A percentile compares a stretch with the other conserved stretches of the same genome.
Evolutionary conservation across 1,139 yeast species (phyloP).

Genomic region (Keqinozyma sinolaborantium): DNA sequence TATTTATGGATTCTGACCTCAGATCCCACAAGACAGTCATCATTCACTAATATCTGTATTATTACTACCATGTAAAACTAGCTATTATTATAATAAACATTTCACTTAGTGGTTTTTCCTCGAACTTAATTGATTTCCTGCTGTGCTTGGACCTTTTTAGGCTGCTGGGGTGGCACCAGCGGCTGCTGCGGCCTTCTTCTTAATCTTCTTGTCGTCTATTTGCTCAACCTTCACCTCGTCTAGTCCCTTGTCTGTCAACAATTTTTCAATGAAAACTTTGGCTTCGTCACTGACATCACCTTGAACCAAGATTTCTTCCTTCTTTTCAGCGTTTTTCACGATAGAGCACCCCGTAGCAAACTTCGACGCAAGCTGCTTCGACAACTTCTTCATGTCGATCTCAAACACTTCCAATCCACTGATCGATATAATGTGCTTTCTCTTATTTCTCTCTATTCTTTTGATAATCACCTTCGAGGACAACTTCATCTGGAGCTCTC

Average conservation of each 20-base stretch:
- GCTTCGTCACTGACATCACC: slow-evolving; percentile 96
- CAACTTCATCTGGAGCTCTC: slow-evolving; percentile 76
- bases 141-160: no score
- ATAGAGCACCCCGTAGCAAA: slow-evolving; percentile 97
- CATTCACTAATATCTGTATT: no score
- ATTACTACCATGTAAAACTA: not conserved
- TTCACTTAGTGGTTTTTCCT: no score
- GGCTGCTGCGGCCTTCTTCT: slow-evolving; percentile 40
- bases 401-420: slow-evolving; percentile 87
- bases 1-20: no score
- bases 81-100: no score
- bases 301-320: slow-evolving; percentile 87
- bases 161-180: slow-evolving; percentile 2
- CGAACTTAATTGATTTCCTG: no score
- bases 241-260: slow-evolving; percentile 79
- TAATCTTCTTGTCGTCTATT: slow-evolving; percentile 76
- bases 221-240: slow-evolving; percentile 85
- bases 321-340: slow-evolving; percentile 87
- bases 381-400: slow-evolving; percentile 83
- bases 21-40: no score
- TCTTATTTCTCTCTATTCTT: slow-evolving; percentile 85
- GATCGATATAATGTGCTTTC: slow-evolving; percentile 84
- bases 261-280: slow-evolving; percentile 65
- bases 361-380: slow-evolving; percentile 89
- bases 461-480: slow-evolving; percentile 79